Conservation (phyloP, 2,329 filamentous ascomycete species). For the Bipolaris gigantea region DNA sequence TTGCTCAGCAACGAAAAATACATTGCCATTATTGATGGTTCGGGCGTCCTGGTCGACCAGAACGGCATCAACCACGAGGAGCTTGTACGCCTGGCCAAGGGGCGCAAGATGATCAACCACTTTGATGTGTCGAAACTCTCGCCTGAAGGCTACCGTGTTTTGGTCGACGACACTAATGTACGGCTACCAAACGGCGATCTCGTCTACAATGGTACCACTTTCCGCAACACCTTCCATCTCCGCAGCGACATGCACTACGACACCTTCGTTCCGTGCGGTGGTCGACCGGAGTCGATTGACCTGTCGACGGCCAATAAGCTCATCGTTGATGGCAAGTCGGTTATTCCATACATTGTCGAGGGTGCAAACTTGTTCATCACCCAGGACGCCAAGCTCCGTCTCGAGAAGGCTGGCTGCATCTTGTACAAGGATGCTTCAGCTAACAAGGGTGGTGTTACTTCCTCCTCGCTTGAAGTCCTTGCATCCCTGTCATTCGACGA, state of each 20-base stretch:
- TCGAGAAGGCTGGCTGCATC: constrained; percentile 93
- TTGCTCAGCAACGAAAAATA: constrained; percentile 95
- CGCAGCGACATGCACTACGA: constrained; percentile 75
- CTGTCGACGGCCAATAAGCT: constrained; percentile 83
- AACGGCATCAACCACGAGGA: constrained; percentile 85
- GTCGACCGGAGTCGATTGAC: constrained; percentile 94
- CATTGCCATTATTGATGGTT: constrained; percentile 91
- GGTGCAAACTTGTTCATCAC: constrained; percentile 99
- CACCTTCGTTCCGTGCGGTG: constrained; percentile 92
- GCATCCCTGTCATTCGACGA: constrained; percentile 95
- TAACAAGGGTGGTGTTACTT: constrained; percentile 98
- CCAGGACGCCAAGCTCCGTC: constrained; percentile 91
- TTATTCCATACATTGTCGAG: constrained; percentile 93
- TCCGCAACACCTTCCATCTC: constrained; percentile 97
- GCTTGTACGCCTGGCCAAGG: constrained; percentile 79
- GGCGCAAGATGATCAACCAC: constrained; percentile 84
- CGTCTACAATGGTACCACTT: constrained; percentile 86
- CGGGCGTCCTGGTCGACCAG: constrained; percentile 91
- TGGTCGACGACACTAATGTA: constrained; percentile 88
- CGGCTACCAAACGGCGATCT: constrained; percentile 86
- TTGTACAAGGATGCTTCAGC: constrained; percentile 97
- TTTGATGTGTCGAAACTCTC: constrained; percentile 87
- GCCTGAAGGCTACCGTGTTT: constrained; percentile 81
- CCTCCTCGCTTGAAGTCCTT: constrained; percentile 92
- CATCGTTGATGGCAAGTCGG: constrained; percentile 84